Base-by-base conservation (phyloP, 805 yeast species). In the Kazachstania kunashirensis region DNA sequence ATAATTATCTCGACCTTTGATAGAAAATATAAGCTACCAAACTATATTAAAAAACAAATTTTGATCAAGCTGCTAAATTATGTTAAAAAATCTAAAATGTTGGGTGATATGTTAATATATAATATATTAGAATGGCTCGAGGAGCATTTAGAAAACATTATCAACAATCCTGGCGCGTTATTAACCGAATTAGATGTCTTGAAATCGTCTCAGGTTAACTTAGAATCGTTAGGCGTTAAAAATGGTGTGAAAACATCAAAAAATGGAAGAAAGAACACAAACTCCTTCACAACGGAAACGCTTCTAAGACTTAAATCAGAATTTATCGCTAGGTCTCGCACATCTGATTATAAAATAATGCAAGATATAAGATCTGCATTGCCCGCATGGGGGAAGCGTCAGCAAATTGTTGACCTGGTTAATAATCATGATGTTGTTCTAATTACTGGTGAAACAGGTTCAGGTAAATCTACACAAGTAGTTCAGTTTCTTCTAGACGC, bases 391-490 rank as follows among this genome's bases (percentile, higher is more conserved):
- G 55, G 63, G 11, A 81, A 78, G 52, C 68, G 65, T 36, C 59
- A 69, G 0, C 66, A 71, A 5, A 66, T 89, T 27, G 67, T 83
- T 2, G 48, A 70, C 0, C 61, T 76, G 4, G 74, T 89, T 4
- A 65, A 67, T 20, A 42, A 64, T 0, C 72, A 82, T 51, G 74
- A 74, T 43, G 81, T 85, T 4, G 76, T 83, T 1, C 33, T 89
- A 24, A 71, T 89, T 25, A 89, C 97, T 2, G 98, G 97, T 55
- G 98, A 92, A 56, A 89, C 97, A 0, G 97, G 97, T 48, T 88
- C 96, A 1, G 97, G 97, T 47, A 89, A 89, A 53, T 84, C 96
- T 1, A 89, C 98, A 0, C 98, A 89, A 55, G 75, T 84, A 5
- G 95, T 85, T 5, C 98, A 89, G 55, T 89, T 86, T 47, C 65